A percentile compares a stretch with the other conserved stretches of the same genome.
Conservation (phyloP, 2,329 filamentous ascomycete genomes). For the Whalleya microplaca region DNA sequence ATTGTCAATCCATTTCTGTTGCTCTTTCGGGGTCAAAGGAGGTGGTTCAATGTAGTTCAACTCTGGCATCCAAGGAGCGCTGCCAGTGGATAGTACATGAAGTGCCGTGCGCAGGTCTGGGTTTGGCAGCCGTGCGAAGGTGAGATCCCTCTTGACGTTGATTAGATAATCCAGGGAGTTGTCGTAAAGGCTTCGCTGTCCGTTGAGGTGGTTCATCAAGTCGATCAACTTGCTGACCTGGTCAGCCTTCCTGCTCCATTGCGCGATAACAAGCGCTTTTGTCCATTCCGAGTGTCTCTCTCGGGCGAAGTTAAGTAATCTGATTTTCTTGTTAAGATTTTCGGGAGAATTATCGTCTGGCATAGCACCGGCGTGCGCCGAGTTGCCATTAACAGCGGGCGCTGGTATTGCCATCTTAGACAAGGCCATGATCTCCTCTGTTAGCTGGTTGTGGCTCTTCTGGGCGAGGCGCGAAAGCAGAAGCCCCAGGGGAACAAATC, state of each 20-base stretch:
- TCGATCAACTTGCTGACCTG: constrained; percentile 89
- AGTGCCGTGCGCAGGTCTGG: constrained; percentile 91
- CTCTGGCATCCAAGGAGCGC: constrained; percentile 79
- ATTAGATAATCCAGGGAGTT: constrained; percentile 65
- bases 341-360: constrained; percentile 62
- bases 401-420: constrained; percentile 67
- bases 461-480: constrained; percentile 81
- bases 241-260: constrained; percentile 82
- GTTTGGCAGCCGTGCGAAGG: constrained; percentile 76
- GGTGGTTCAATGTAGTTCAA: constrained; percentile 78
- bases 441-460: constrained; percentile 78
- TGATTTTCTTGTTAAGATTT: constrained; percentile 76
- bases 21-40: constrained; percentile 70
- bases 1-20: constrained; percentile 75
- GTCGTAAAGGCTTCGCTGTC: constrained; percentile 64
- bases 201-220: constrained; percentile 73
- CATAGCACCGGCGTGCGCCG: constrained; percentile 41
- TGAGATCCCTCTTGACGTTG: constrained; percentile 73
- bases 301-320: constrained; percentile 77
- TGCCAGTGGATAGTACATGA: constrained; percentile 79
- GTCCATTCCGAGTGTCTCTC: constrained; percentile 85
- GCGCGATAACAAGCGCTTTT: constrained; percentile 86
- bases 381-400: constrained; percentile 56
- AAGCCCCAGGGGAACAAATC: constrained; percentile 75
- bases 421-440: constrained; percentile 70